phyloP scores from a whole-genome alignment of 2,329 filamentous ascomycete species.

The Monilinia vaccinii-corymbosi region DNA sequence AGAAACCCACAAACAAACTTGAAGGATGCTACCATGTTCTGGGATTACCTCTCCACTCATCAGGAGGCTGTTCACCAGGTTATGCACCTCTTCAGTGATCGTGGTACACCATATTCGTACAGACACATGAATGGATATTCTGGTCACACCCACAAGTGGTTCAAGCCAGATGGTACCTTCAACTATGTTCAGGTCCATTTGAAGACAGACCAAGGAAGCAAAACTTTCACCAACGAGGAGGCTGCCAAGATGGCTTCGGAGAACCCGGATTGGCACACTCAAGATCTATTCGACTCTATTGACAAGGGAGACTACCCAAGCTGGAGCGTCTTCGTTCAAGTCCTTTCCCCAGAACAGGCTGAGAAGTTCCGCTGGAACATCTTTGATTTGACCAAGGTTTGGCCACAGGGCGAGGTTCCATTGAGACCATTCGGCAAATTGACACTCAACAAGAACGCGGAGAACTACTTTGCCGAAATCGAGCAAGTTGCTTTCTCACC shows the following conservation, averaged over 20 bases:
- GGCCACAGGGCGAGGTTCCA: slow-evolving; percentile 55
- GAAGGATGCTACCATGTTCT: slow-evolving; percentile 46
- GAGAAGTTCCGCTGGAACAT: slow-evolving; percentile 53
- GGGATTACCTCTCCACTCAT: slow-evolving; percentile 45
- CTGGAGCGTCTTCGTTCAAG: slow-evolving; percentile 57
- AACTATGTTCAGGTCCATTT: slow-evolving; percentile 58
- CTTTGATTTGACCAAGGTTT: slow-evolving; percentile 62
- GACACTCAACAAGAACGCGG: slow-evolving; percentile 53
- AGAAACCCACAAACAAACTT: slow-evolving; percentile 63
- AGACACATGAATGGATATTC: slow-evolving; percentile 61
- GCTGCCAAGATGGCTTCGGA: slow-evolving; percentile 43
- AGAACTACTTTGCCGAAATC: slow-evolving; percentile 57
- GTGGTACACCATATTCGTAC: slow-evolving; percentile 56
- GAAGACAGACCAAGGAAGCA: slow-evolving; percentile 53
- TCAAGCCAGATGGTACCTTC: slow-evolving; percentile 55
- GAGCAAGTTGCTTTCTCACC: slow-evolving; percentile 64
- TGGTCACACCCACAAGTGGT: slow-evolving; percentile 58
- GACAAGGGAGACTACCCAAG: slow-evolving; percentile 49
- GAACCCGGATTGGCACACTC: slow-evolving; percentile 53
- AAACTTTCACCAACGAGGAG: slow-evolving; percentile 50
- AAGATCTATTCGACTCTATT: slow-evolving; percentile 58
- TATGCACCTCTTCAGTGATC: slow-evolving; percentile 58
- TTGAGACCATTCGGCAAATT: slow-evolving; percentile 51
- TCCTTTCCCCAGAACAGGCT: slow-evolving; percentile 52
- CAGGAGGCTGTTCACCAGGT: slow-evolving; percentile 55